Evolutionary conservation across 192 early-diverging fungal genomes (phyloP).

Genomic region (Bifiguratus adelaidae): DNA sequence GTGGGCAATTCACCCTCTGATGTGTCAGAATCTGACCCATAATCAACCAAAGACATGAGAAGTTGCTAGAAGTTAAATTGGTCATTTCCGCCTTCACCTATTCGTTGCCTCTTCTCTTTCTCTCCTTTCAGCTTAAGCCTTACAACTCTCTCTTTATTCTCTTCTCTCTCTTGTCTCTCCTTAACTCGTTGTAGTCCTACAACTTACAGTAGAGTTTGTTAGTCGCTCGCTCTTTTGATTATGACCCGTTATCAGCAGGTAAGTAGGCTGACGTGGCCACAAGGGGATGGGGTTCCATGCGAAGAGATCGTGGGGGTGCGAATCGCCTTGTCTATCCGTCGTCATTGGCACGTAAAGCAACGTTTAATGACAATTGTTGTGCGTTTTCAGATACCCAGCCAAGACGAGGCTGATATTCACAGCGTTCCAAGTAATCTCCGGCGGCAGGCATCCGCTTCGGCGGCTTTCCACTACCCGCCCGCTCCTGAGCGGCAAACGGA

Average conservation of each 20-base stretch:
- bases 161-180: background rate
- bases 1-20: too few relatives aligned
- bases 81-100: too few relatives aligned
- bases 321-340: background rate
- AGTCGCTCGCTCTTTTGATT: background rate
- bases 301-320: background rate
- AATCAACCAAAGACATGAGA: too few relatives aligned
- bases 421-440: too few relatives aligned
- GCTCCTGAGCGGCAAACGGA: too few relatives aligned
- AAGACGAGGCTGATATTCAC: too few relatives aligned
- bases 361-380: constrained; percentile 2
- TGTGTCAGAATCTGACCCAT: too few relatives aligned
- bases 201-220: background rate
- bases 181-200: too few relatives aligned
- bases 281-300: background rate
- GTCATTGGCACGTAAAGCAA: background rate
- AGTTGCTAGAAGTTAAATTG: too few relatives aligned
- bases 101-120: background rate
- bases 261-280: background rate
- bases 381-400: constrained; percentile 8
- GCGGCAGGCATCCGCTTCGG: too few relatives aligned
- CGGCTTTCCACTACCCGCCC: too few relatives aligned
- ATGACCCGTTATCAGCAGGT: constrained; percentile 4
- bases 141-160: background rate
- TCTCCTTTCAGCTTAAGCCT: background rate